phyloP scores from a whole-genome alignment of 148 eudicot species.

The Heliosperma pusillum region DNA sequence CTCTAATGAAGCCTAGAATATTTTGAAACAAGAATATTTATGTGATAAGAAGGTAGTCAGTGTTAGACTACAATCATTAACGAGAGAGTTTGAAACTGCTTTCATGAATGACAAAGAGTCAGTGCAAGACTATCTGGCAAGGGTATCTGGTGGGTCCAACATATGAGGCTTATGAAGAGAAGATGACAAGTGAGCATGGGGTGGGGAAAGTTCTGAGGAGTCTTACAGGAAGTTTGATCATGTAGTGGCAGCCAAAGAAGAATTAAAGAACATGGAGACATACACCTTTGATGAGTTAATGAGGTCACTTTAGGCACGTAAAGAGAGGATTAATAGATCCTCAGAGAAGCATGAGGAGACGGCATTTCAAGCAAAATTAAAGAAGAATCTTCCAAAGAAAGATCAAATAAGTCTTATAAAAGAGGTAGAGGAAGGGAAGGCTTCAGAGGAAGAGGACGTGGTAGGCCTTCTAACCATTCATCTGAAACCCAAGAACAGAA shows the following conservation, averaged over 20 bases:
- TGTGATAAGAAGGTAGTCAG: neutral
- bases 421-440: conserved; percentile 9
- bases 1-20: neutral
- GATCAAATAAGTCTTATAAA: neutral
- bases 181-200: conserved; percentile 1
- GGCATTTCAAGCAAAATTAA: neutral
- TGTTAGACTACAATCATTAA: neutral
- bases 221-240: neutral
- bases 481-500: neutral
- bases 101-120: neutral
- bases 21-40: neutral
- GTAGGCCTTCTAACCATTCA: neutral
- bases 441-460: conserved; percentile 2
- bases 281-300: neutral
- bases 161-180: conserved; percentile 14
- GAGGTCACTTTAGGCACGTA: neutral
- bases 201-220: conserved; percentile 7
- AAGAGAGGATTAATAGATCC: neutral
- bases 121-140: conserved; percentile 15
- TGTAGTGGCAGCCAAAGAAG: neutral
- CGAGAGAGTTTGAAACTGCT: neutral
- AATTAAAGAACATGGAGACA: neutral
- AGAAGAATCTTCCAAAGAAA: neutral
- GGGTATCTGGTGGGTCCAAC: conserved; percentile 6
- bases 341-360: conserved; percentile 8